Conservation (phyloP, 768 basidiomycete species). For the Termitomyces sp. region DNA sequence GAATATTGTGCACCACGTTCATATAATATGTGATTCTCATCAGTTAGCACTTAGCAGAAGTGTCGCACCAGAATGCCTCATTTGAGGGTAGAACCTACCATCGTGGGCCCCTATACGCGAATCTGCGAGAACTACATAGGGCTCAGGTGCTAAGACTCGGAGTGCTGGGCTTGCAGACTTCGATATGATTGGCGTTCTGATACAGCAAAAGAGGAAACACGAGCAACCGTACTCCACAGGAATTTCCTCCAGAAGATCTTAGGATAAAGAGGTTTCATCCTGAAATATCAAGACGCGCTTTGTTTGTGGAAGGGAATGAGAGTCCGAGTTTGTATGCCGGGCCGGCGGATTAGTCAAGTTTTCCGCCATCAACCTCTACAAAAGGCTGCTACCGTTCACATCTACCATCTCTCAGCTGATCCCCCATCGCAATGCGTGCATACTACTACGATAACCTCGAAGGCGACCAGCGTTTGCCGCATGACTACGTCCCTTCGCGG, state of each 20-base stretch:
- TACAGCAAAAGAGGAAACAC: background rate
- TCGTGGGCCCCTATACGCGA: no score
- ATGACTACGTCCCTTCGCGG: conserved; percentile 61
- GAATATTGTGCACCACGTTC: no score
- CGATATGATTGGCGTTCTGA: background rate
- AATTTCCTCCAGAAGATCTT: background rate
- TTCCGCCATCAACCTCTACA: background rate
- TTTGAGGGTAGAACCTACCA: no score
- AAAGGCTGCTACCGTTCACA: background rate
- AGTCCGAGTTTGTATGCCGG: background rate
- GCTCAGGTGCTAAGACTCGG: no score
- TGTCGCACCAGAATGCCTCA: no score
- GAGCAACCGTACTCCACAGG: background rate
- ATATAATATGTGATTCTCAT: no score
- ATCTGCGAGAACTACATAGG: no score
- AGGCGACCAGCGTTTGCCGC: conserved; percentile 77
- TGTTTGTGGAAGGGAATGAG: background rate
- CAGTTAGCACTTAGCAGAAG: no score
- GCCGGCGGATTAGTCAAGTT: background rate
- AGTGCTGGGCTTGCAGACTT: background rate
- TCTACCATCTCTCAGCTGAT: background rate
- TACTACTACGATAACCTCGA: conserved; percentile 72
- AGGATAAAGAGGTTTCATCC: no score
- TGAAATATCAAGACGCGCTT: no score
- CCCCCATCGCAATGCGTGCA: conserved; percentile 49